Evolutionary conservation across 495 filamentous ascomycete genomes (phyloP).

Genomic region (Aspergillus olivimuriae): DNA sequence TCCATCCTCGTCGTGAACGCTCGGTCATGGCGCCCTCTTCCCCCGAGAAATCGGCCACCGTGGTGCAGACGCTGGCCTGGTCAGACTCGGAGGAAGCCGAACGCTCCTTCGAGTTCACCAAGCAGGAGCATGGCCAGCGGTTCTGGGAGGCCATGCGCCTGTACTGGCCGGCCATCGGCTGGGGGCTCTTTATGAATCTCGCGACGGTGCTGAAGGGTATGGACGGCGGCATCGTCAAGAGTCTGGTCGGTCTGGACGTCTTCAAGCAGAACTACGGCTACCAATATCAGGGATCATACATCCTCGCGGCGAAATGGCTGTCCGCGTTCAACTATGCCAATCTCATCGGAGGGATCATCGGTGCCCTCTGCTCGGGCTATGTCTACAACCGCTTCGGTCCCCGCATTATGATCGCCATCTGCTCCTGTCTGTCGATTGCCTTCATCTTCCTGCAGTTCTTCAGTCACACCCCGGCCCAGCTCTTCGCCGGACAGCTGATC

Average conservation of each 20-base stretch:
- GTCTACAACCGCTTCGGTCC: constrained; percentile 27
- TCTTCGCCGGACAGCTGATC: constrained; percentile 29
- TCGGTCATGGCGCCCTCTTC: not conserved
- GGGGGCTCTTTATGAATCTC: constrained; percentile 28
- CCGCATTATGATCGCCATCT: constrained; percentile 22
- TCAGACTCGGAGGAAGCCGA: constrained; percentile 13
- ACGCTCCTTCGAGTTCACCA: constrained; percentile 19
- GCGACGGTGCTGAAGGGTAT: constrained; percentile 27
- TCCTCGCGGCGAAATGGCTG: constrained; percentile 23
- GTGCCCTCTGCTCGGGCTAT: constrained; percentile 38
- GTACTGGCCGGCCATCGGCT: constrained; percentile 25
- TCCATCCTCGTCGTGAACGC: not conserved
- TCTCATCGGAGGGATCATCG: constrained; percentile 58
- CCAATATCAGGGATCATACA: constrained; percentile 17
- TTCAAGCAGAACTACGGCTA: constrained; percentile 30
- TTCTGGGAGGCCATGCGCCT: constrained; percentile 23
- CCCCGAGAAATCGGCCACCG: constrained; percentile 4
- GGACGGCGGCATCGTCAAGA: constrained; percentile 24
- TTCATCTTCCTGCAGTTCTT: constrained; percentile 34
- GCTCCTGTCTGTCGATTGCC: constrained; percentile 24
- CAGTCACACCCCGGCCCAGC: constrained; percentile 22
- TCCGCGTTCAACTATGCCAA: constrained; percentile 64
- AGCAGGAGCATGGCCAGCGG: constrained; percentile 19
- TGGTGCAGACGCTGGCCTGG: constrained; percentile 10
- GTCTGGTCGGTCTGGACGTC: constrained; percentile 24